Percentiles rank a stretch among this genome's conserved stretches.
Conservation (phyloP, 139 green algal species). For the Ostreobium quekettii region DNA sequence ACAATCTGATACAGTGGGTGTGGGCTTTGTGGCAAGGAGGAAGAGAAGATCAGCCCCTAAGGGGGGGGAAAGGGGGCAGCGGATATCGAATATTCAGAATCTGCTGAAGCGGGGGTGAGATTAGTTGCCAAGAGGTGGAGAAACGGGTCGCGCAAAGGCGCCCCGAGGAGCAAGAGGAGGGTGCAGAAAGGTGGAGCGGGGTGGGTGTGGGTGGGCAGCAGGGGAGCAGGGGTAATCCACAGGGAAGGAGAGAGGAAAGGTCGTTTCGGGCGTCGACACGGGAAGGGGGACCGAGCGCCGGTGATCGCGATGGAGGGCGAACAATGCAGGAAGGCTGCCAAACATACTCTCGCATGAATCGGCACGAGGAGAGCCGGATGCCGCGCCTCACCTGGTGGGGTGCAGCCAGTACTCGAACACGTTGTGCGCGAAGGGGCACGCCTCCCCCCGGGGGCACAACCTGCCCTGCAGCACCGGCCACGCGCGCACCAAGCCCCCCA, state of each 20-base stretch:
- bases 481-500: no score
- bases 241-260: no score
- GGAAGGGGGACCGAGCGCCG: no score
- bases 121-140: no score
- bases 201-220: no score
- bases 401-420: slow-evolving; percentile 29
- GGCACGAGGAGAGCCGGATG: background rate
- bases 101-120: no score
- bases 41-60: background rate
- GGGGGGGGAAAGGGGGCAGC: background rate
- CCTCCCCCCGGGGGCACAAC: slow-evolving; percentile 31
- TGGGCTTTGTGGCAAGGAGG: background rate
- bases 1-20: background rate
- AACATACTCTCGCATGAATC: background rate
- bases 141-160: no score
- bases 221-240: no score
- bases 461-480: slow-evolving; percentile 4
- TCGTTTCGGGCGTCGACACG: no score
- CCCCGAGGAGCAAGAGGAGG: no score
- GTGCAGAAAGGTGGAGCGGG: no score
- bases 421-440: slow-evolving; percentile 29
- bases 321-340: background rate
- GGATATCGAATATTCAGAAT: background rate
- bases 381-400: slow-evolving; percentile 13
- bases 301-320: background rate